Percentiles rank a stretch among this genome's conserved stretches.
Evolutionary conservation across 352 stramenopile species (phyloP).

Genomic region (Pythium rhizo-oryzae): DNA sequence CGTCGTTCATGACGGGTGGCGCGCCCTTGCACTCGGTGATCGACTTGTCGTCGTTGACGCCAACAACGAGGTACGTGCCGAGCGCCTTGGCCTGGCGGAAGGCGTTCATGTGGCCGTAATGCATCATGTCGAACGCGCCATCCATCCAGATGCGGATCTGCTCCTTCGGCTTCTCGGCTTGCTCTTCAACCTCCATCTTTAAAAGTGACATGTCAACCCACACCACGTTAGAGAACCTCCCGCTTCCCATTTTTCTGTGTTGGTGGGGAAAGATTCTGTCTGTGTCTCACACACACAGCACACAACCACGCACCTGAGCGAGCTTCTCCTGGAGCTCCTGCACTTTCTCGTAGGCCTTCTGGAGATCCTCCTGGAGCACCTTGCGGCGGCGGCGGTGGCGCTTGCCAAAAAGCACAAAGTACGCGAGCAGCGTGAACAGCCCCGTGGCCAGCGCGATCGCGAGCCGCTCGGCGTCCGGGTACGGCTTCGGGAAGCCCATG

Average conservation of each 20-base stretch:
- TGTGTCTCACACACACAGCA: not conserved
- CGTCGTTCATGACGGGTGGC: conserved; percentile 96
- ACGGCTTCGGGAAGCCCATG: conserved; percentile 79
- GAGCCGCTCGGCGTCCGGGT: conserved; percentile 83
- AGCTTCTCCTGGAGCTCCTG: conserved; percentile 87
- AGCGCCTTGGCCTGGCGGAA: conserved; percentile 96
- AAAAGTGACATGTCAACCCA: not conserved
- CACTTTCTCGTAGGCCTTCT: conserved; percentile 76
- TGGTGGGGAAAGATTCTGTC: not conserved
- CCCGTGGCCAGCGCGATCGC: conserved; percentile 82
- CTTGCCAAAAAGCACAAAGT: conserved; percentile 90
- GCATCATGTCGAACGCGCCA: conserved; percentile 99
- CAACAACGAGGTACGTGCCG: conserved; percentile 97
- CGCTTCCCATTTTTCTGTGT: conserved; percentile 4
- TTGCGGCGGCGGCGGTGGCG: conserved; percentile 72
- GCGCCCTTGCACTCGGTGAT: conserved; percentile 97
- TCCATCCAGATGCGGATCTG: conserved; percentile 99
- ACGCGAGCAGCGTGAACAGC: conserved; percentile 80
- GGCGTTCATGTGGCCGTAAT: conserved; percentile 99
- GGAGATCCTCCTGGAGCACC: conserved; percentile 75
- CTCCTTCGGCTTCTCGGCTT: conserved; percentile 65
- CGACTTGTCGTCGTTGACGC: conserved; percentile 98
- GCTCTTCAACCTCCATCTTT: conserved; percentile 83
- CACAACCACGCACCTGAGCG: conserved; percentile 40
- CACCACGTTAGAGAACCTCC: not conserved